A percentile compares a stretch with the other conserved stretches of the same genome.
phyloP scores from a whole-genome alignment of 2,329 filamentous ascomycete species.

The Colletotrichum sp. region DNA sequence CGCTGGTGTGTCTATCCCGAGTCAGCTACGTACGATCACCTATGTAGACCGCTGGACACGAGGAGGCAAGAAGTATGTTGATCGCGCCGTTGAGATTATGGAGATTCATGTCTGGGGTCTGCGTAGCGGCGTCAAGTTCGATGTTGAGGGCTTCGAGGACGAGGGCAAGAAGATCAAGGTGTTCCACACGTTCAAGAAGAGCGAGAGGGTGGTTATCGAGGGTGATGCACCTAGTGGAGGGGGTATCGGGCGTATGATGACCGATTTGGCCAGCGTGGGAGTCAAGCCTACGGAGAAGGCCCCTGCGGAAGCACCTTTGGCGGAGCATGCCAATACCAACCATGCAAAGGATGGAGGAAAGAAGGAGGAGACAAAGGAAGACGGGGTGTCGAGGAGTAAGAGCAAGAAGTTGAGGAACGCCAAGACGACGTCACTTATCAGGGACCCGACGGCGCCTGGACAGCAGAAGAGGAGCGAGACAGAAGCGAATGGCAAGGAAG shows the following conservation, averaged over 20 bases:
- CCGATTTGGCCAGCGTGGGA: conserved; percentile 54
- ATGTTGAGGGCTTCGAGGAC: conserved; percentile 85
- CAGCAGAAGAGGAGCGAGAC: conserved; percentile 12
- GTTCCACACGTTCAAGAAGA: conserved; percentile 79
- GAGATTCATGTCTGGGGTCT: conserved; percentile 93
- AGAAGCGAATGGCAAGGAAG: not conserved
- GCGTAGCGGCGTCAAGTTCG: conserved; percentile 84
- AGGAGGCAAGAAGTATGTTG: conserved; percentile 78
- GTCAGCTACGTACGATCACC: conserved; percentile 83
- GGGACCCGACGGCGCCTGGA: conserved; percentile 5
- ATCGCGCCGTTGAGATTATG: conserved; percentile 81
- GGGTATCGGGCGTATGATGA: conserved; percentile 56
- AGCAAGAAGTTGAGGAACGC: conserved; percentile 27
- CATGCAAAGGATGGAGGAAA: conserved; percentile 4
- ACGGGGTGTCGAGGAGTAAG: conserved; percentile 13
- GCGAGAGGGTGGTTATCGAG: conserved; percentile 74
- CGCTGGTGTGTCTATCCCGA: conserved; percentile 88
- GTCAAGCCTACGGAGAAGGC: conserved; percentile 36
- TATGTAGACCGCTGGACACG: conserved; percentile 90
- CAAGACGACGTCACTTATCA: conserved; percentile 37
- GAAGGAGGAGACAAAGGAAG: not conserved
- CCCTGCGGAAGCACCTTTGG: conserved; percentile 37
- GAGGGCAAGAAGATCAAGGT: conserved; percentile 85
- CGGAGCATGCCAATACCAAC: conserved; percentile 30
- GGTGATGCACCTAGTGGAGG: conserved; percentile 54